phyloP scores from a whole-genome alignment of 148 eudicot species.

The Cornus kousa region DNA sequence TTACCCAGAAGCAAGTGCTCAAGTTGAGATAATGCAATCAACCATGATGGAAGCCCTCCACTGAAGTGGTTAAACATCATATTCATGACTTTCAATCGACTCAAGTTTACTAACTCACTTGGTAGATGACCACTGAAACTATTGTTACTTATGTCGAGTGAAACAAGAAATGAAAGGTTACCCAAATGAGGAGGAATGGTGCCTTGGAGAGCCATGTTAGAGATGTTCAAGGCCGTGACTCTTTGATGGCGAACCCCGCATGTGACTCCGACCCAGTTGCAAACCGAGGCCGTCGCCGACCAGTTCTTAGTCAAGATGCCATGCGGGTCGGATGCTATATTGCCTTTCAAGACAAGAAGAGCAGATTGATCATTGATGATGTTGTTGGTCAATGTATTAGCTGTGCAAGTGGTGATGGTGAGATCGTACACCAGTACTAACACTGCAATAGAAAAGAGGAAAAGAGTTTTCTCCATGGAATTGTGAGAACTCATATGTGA shows the following conservation, averaged over 20 bases:
- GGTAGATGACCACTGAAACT: conserved; percentile 4
- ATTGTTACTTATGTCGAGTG: conserved; percentile 8
- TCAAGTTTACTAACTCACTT: background rate
- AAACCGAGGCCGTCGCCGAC: background rate
- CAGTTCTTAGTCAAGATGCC: conserved; percentile 7
- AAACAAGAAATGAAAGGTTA: conserved; percentile 10
- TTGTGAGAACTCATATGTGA: no score
- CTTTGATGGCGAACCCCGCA: background rate
- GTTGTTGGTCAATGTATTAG: no score
- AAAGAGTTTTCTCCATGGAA: no score
- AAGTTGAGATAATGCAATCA: background rate
- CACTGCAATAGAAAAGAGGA: no score
- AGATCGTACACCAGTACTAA: no score
- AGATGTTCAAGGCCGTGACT: no score
- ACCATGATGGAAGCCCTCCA: background rate
- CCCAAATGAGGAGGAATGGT: background rate
- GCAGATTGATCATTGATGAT: no score
- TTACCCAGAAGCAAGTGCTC: no score
- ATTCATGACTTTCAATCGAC: background rate
- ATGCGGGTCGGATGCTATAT: background rate
- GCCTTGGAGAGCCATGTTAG: background rate
- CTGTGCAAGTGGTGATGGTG: no score
- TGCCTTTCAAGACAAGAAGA: no score
- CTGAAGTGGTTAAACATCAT: background rate
- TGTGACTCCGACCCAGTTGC: conserved; percentile 15